Evolutionary conservation across 305 asterid species (phyloP).

Genomic region (Plantago rigida): DNA sequence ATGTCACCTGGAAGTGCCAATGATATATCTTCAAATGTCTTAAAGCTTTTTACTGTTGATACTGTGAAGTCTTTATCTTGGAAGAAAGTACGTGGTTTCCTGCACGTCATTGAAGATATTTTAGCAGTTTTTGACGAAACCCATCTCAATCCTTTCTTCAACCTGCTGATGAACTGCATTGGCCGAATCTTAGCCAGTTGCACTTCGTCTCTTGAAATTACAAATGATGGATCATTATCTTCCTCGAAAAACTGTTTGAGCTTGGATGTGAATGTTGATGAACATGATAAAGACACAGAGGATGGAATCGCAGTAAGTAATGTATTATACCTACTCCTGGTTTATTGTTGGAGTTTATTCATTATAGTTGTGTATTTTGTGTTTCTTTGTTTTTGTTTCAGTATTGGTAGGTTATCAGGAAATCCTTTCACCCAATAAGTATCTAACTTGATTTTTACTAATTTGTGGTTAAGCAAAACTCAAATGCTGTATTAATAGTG

Average conservation of each 20-base stretch:
- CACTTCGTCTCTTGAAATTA: constrained; percentile 43
- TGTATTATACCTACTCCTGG: constrained; percentile 15
- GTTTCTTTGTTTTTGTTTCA: not conserved
- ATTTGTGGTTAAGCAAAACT: no score
- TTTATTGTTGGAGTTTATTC: not conserved
- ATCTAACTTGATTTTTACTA: no score
- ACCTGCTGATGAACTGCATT: constrained; percentile 58
- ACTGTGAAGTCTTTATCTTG: constrained; percentile 48
- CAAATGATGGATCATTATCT: constrained; percentile 28
- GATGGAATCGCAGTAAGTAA: constrained; percentile 46
- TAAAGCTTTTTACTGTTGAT: constrained; percentile 51
- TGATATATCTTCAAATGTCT: constrained; percentile 38
- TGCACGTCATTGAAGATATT: constrained; percentile 77
- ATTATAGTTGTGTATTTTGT: no score
- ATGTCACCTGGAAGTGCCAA: constrained; percentile 30
- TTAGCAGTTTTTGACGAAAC: constrained; percentile 72
- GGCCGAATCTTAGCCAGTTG: constrained; percentile 65
- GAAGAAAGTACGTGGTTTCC: constrained; percentile 76
- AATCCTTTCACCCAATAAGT: no score
- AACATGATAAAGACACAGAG: constrained; percentile 34
- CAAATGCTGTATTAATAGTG: not conserved
- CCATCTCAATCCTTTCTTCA: constrained; percentile 65
- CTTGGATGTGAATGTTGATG: constrained; percentile 28
- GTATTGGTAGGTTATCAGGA: no score
- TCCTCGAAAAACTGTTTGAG: constrained; percentile 24